phyloP scores from a whole-genome alignment of 345 rosid genomes.

The Fremontodendron californicum region DNA sequence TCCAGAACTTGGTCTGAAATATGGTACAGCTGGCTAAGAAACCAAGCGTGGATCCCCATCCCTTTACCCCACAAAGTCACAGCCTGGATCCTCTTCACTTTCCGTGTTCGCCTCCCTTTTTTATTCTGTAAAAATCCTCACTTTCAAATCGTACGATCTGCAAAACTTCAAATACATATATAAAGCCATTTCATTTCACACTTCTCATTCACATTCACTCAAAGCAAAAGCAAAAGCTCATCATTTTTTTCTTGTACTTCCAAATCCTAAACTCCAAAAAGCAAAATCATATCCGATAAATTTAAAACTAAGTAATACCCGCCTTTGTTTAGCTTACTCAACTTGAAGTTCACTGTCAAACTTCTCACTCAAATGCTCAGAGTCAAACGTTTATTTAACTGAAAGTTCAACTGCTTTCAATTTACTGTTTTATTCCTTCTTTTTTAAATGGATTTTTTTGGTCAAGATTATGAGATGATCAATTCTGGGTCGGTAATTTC shows the following conservation, averaged over 20 bases:
- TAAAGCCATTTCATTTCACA: not conserved
- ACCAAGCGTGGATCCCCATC: constrained; percentile 4
- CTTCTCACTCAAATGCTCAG: not conserved
- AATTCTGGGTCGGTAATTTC: constrained; percentile 12
- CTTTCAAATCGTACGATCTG: not conserved
- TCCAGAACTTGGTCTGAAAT: not conserved
- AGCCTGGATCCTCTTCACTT: constrained; percentile 29
- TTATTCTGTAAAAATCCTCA: not conserved
- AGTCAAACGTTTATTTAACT: not conserved
- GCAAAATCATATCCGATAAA: not conserved
- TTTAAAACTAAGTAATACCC: no score
- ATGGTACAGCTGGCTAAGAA: not conserved
- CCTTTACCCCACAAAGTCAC: not conserved
- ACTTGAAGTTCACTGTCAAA: not conserved
- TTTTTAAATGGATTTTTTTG: constrained; percentile 22
- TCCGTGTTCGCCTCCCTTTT: constrained; percentile 24
- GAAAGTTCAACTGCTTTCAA: not conserved
- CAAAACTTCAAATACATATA: not conserved
- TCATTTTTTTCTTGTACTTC: not conserved
- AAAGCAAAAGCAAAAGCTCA: not conserved
- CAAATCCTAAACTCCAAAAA: not conserved
- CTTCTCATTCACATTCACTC: not conserved
- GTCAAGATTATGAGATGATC: constrained; percentile 21
- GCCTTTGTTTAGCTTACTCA: not conserved
- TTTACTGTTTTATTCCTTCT: not conserved